Conservation (phyloP, 1,284 basidiomycete species). For the Tilletiopsis washingtonensis region DNA sequence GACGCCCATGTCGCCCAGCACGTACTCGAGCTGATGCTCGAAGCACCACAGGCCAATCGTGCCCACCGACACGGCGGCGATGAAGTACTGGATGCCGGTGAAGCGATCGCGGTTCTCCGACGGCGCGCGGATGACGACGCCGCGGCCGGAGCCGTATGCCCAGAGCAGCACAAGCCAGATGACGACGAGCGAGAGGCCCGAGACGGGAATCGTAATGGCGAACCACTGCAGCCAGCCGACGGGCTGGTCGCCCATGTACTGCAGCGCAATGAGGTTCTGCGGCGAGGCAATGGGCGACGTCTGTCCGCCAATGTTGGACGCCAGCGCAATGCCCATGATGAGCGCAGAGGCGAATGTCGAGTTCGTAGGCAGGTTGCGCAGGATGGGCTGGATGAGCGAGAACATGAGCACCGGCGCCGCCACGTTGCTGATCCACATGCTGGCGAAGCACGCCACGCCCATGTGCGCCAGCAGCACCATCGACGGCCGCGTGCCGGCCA, state of each 20-base stretch:
- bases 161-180: conserved; percentile 86
- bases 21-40: conserved; percentile 68
- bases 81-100: conserved; percentile 81
- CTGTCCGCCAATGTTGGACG: conserved; percentile 96
- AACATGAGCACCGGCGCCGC: conserved; percentile 96
- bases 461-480: conserved; percentile 88
- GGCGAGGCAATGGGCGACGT: conserved; percentile 85
- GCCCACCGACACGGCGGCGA: conserved; percentile 69
- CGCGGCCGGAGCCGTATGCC: conserved; percentile 75
- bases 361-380: conserved; percentile 79
- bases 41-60: conserved; percentile 90
- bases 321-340: conserved; percentile 90
- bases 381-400: conserved; percentile 91
- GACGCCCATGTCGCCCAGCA: conserved; percentile 88
- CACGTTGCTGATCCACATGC: conserved; percentile 99
- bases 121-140: conserved; percentile 38
- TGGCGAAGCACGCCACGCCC: conserved; percentile 92
- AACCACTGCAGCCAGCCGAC: conserved; percentile 93
- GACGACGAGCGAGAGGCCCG: conserved; percentile 69
- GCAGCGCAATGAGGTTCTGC: conserved; percentile 89
- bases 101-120: conserved; percentile 51
- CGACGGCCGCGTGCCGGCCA: conserved; percentile 80
- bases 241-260: conserved; percentile 69
- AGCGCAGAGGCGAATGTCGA: conserved; percentile 82
- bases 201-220: conserved; percentile 83